A percentile compares a stretch with the other conserved stretches of the same genome.
phyloP scores from a whole-genome alignment of 257 asterid genomes.

The Penstemon eatonii region DNA sequence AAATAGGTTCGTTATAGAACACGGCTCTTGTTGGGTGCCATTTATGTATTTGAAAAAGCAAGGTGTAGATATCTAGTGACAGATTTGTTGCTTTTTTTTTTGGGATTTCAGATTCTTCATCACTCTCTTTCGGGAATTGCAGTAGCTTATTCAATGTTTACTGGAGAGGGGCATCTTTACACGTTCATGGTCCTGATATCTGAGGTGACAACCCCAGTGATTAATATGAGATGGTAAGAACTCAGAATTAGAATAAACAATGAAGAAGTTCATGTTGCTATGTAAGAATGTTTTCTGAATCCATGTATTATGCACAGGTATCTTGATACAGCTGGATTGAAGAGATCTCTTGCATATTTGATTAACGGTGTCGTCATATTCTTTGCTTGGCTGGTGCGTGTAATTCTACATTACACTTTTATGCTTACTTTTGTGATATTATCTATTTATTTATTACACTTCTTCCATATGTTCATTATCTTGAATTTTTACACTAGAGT shows the following conservation, averaged over 20 bases:
- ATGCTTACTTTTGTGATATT: not conserved
- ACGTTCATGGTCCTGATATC: constrained; percentile 97
- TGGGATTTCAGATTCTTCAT: constrained; percentile 80
- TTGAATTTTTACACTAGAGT: no score
- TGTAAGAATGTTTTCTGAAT: constrained; percentile 22
- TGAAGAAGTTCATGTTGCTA: not conserved
- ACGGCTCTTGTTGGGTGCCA: no score
- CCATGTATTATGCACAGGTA: constrained; percentile 53
- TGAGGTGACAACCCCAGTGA: constrained; percentile 89
- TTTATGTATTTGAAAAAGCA: not conserved
- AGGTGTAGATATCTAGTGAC: constrained; percentile 9
- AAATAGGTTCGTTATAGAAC: no score
- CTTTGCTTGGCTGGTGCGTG: constrained; percentile 83
- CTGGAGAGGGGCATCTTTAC: constrained; percentile 97
- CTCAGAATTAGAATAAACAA: not conserved
- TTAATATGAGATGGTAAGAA: constrained; percentile 88
- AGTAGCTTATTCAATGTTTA: constrained; percentile 81
- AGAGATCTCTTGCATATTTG: constrained; percentile 71
- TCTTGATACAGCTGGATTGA: constrained; percentile 85
- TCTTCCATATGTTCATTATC: no score
- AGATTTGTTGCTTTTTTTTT: constrained; percentile 31
- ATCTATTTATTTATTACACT: no score
- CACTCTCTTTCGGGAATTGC: constrained; percentile 90
- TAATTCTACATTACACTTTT: constrained; percentile 17
- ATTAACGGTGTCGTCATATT: constrained; percentile 79